Conservation (phyloP, 306 rosid genomes). For the cucumber (Cucumis sativus) region Cucumber_9930_V3 NC_026656.2:6042501-6043000, state of each 20-base stretch:
- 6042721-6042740: conserved; percentile 72
- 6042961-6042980: not conserved
- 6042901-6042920: not conserved
- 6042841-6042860: not conserved
- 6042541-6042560: not conserved
- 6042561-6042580: not conserved
- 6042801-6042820: conserved; percentile 43
- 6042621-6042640: not conserved
- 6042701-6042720: conserved; percentile 1
- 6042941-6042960: not conserved
- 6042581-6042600: not conserved
- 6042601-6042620: not conserved
- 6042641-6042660: not conserved
- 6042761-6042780: conserved; percentile 77
- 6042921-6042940: not conserved
- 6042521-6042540: not conserved
- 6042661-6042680: not conserved
- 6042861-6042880: not conserved
- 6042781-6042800: conserved; percentile 61
- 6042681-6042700: not conserved
- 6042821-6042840: conserved; percentile 4
- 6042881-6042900: not conserved
- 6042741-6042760: conserved; percentile 79
- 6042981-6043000: not conserved
- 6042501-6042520: not conserved